Percentiles rank a stretch among this genome's conserved stretches.
These are phyloP conservation scores for Sarocladium kiliense DNA, from an alignment of 2,329 filamentous ascomycete genomes.

Conservation along the genomic window DNA sequence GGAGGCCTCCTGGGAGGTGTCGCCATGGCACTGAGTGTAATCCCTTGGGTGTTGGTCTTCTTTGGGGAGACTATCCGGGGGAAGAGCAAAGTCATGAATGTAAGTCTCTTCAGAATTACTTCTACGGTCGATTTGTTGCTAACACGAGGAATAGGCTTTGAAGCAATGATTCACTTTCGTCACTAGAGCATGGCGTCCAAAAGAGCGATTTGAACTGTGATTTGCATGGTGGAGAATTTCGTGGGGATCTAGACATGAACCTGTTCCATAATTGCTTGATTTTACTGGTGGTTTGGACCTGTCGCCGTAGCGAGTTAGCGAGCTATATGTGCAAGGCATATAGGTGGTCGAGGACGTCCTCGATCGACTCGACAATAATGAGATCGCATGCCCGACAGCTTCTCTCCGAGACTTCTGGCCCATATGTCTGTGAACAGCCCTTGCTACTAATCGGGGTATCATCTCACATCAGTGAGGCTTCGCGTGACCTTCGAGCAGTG, in stretches of 20 bases:
- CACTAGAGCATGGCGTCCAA: not conserved
- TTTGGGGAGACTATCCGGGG: conserved; percentile 72
- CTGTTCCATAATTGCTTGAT: no score
- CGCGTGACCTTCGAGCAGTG: no score
- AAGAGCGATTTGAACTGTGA: not conserved
- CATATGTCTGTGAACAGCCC: no score
- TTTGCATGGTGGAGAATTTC: not conserved
- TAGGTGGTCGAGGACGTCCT: no score
- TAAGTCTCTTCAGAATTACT: conserved; percentile 24
- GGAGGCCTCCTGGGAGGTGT: conserved; percentile 74
- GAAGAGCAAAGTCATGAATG: conserved; percentile 70
- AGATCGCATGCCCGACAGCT: no score
- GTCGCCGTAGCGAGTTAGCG: no score
- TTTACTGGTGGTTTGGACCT: no score
- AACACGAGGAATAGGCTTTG: not conserved
- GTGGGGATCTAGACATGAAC: not conserved
- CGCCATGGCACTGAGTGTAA: conserved; percentile 61
- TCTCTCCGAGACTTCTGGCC: no score
- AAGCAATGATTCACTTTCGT: not conserved
- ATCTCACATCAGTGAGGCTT: not conserved
- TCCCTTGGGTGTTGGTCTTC: conserved; percentile 83
- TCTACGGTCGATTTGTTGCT: not conserved
- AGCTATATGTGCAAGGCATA: no score
- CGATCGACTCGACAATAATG: no score
- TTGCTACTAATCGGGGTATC: not conserved